These are phyloP conservation scores for Backusella australiensis DNA, from an alignment of 192 early-diverging fungal genomes.

Conservation along the genomic window DNA sequence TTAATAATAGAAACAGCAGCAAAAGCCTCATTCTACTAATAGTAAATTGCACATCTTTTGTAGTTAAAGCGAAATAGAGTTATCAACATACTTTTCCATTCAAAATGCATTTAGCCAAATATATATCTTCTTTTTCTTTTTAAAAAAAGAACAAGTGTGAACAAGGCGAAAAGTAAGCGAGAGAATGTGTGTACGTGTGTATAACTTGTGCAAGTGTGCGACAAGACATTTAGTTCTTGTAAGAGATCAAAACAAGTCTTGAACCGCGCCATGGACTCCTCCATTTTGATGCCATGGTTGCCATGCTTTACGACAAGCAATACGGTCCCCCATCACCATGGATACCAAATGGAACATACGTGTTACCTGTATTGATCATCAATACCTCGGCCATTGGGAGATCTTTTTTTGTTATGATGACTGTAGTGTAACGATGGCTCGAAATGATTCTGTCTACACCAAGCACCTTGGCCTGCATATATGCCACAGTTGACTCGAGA, in stretches of 20 bases:
- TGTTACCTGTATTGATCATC: slow-evolving; percentile 99
- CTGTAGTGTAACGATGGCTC: no score
- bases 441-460: no score
- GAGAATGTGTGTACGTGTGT: not conserved
- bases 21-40: no score
- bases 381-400: slow-evolving; percentile 63
- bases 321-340: slow-evolving; percentile 85
- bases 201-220: not conserved
- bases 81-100: no score
- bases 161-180: no score
- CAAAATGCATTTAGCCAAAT: no score
- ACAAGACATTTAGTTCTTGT: slow-evolving; percentile 69
- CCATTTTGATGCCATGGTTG: slow-evolving; percentile 87
- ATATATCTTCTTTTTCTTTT: not conserved
- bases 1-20: no score
- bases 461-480: no score
- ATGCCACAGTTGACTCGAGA: no score
- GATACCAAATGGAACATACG: slow-evolving; percentile 99
- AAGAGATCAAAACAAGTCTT: slow-evolving; percentile 80
- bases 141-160: not conserved
- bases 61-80: no score
- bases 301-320: slow-evolving; percentile 84
- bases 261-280: slow-evolving; percentile 97
- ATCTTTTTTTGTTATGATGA: no score
- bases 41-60: no score